Evolutionary conservation across 169 alveolate species (phyloP).

Genomic region (Plasmodium vivax): DNA sequence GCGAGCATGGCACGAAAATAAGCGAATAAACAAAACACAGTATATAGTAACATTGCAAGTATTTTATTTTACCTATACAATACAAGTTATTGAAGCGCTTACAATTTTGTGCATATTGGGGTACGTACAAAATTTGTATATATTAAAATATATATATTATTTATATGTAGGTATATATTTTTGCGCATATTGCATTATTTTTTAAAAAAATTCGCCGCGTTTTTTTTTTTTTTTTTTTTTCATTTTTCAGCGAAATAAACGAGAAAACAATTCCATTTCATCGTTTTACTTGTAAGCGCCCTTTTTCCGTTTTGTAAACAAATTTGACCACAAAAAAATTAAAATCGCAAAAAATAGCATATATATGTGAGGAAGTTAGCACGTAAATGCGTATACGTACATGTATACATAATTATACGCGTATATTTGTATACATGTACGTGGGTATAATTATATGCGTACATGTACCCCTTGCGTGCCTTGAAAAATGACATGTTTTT

Average conservation of each 20-base stretch:
- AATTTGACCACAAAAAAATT: background rate
- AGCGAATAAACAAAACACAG: background rate
- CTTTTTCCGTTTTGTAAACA: background rate
- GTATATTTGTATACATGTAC: background rate
- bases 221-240: background rate
- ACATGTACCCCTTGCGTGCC: background rate
- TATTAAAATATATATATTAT: slow-evolving; percentile 7
- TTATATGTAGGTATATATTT: background rate
- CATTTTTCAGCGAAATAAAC: background rate
- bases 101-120: background rate
- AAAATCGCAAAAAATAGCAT: background rate
- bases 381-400: background rate
- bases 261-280: background rate
- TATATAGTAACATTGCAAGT: background rate
- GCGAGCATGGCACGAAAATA: background rate
- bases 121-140: background rate
- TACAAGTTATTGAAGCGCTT: background rate
- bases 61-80: background rate
- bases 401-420: background rate
- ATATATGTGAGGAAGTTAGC: background rate
- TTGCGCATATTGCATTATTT: background rate
- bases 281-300: background rate
- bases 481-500: background rate
- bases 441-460: slow-evolving; percentile 17
- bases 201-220: background rate